phyloP scores from a whole-genome alignment of 805 yeast species.

The Pichia insulana region DNA sequence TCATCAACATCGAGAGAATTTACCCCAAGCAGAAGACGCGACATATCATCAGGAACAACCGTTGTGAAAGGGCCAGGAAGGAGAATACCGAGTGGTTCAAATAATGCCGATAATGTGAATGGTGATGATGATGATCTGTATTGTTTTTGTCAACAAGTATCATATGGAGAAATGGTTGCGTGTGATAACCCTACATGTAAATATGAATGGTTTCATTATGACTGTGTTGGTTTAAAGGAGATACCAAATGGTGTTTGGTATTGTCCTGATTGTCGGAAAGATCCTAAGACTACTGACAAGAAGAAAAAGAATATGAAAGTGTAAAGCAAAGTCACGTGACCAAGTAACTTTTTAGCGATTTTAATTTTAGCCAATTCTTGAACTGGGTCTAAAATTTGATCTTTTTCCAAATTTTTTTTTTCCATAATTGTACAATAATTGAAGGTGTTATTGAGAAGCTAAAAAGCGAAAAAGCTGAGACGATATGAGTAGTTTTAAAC shows the following conservation, averaged over 20 bases:
- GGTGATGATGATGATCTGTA: slow-evolving; percentile 65
- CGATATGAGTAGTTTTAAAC: not conserved
- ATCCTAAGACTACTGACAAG: slow-evolving; percentile 3
- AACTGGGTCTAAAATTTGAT: too few species aligned
- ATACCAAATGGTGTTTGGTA: slow-evolving; percentile 97
- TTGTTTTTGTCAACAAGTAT: slow-evolving; percentile 89
- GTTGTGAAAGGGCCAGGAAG: slow-evolving; percentile 10
- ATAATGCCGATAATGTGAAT: slow-evolving; percentile 5
- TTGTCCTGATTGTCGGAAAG: slow-evolving; percentile 73
- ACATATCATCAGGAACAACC: slow-evolving; percentile 18
- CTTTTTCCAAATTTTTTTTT: not conserved
- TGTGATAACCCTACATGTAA: slow-evolving; percentile 55
- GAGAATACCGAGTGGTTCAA: slow-evolving; percentile 4
- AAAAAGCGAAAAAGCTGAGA: not conserved
- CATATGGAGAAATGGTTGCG: slow-evolving; percentile 65
- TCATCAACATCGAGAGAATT: slow-evolving; percentile 4
- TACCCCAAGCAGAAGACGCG: slow-evolving; percentile 11
- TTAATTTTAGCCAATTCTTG: too few species aligned
- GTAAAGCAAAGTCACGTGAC: not conserved
- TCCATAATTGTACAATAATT: too few species aligned
- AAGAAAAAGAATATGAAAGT: slow-evolving; percentile 4
- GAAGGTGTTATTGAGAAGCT: too few species aligned
- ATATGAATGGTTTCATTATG: slow-evolving; percentile 57
- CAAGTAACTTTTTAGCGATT: too few species aligned
- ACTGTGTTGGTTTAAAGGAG: slow-evolving; percentile 82